Base-by-base conservation (phyloP, 805 yeast genomes). In the Blastobotrys muscicola region DNA sequence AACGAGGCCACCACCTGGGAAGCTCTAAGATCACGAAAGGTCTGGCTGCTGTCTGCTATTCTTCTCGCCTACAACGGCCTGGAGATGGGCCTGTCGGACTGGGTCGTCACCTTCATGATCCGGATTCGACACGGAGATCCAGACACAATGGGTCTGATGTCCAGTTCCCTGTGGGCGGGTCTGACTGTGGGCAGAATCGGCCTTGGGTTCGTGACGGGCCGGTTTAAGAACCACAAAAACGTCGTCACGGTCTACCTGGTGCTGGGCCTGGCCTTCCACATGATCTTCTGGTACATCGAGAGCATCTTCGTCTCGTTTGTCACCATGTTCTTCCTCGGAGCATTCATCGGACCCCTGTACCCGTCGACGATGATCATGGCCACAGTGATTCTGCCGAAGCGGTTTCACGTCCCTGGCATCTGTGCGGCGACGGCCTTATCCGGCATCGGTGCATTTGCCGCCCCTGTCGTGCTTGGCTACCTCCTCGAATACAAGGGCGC, bases 381-480 rank as follows among this genome's bases (percentile, higher is more conserved):
- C 2, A 62, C 83, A 33, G 74, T 76, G 42, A 64, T 77, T 1
- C 57, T 85, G 34, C 94, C 94, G 0, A 61, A 64, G 23, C 69
- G 68, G 34, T 61, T 72, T 44, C 82, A 82, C 41, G 74, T 82
- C 7, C 61, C 76, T 8, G 89, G 85, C 1, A 72, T 85, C 8
- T 87, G 94, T 0, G 67, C 82, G 41, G 76, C 82, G 16, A 76
- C 86, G 45, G 87, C 92, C 0, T 57, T 84, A 47, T 94, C 92
- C 3, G 89, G 90, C 3, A 75, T 80, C 12, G 95, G 95, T 1
- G 82, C 82, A 10, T 89, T 94, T 0, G 69, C 75, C 0, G 50
- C 84, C 9, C 92, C 94, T 0, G 80, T 77, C 46, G 40, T 76
- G 2, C 68, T 80, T 29, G 94, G 94, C 5, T 55, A 57, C 15